These are phyloP conservation scores for Lactifluus pinguis DNA, from an alignment of 768 basidiomycete genomes.

Conservation along the genomic window DNA sequence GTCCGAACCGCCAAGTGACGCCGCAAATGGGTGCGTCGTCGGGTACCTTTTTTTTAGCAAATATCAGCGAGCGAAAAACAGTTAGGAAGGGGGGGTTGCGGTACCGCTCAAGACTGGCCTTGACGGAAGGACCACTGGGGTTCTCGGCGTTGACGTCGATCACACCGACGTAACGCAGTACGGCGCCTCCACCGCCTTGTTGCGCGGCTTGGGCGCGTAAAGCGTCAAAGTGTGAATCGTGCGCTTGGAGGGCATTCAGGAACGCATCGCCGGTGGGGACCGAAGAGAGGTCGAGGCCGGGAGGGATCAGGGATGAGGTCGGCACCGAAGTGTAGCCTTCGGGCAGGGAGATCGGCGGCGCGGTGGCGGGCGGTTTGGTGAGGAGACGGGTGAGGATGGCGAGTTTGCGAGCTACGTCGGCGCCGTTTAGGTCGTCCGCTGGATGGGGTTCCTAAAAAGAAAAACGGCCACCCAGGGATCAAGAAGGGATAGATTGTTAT, in stretches of 20 bases:
- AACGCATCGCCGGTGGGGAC: conserved; percentile 69
- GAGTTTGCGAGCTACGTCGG: conserved; percentile 94
- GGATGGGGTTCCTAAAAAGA: conserved; percentile 84
- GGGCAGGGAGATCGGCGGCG: conserved; percentile 37
- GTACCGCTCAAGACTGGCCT: conserved; percentile 84
- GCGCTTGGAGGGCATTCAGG: conserved; percentile 66
- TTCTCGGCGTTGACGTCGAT: conserved; percentile 73
- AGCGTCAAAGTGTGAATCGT: conserved; percentile 69
- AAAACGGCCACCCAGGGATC: background rate
- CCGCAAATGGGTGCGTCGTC: conserved; percentile 85
- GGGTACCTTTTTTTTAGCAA: conserved; percentile 65
- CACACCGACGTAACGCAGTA: conserved; percentile 90
- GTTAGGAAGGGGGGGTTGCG: conserved; percentile 21
- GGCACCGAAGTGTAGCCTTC: conserved; percentile 72
- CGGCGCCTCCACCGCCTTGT: conserved; percentile 48
- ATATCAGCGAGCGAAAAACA: background rate
- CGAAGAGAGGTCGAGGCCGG: conserved; percentile 50
- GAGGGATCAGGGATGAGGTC: conserved; percentile 80
- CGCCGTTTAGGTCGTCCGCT: conserved; percentile 91
- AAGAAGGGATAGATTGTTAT: background rate
- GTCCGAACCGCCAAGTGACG: conserved; percentile 91
- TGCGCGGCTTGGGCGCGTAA: conserved; percentile 69
- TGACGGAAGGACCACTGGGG: conserved; percentile 43
- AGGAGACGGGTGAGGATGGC: conserved; percentile 88
- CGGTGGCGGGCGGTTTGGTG: conserved; percentile 32